Evolutionary conservation across 148 eudicot species (phyloP).

Genomic region (Arbutus unedo): DNA sequence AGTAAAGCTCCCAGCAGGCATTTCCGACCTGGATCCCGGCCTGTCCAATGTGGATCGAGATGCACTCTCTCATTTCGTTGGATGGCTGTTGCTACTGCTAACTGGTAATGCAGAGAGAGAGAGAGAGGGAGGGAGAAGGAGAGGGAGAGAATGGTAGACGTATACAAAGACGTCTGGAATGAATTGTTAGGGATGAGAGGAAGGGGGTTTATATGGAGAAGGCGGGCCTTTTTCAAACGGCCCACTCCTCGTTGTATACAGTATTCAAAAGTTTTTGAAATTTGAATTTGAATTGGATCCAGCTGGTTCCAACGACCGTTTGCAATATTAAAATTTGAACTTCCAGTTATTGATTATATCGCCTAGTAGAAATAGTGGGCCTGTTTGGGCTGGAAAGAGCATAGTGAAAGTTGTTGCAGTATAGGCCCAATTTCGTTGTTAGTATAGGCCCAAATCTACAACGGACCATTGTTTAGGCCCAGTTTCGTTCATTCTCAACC

Average conservation of each 20-base stretch:
- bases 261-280: background rate
- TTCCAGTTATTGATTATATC: background rate
- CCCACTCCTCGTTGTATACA: background rate
- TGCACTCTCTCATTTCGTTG: conserved; percentile 15
- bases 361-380: too few species aligned
- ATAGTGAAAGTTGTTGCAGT: too few species aligned
- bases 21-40: conserved; percentile 20
- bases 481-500: background rate
- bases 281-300: background rate
- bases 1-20: conserved; percentile 20
- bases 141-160: conserved; percentile 1
- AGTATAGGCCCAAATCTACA: too few species aligned
- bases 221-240: background rate
- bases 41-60: conserved; percentile 19
- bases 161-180: conserved; percentile 14
- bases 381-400: too few species aligned
- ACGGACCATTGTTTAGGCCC: too few species aligned
- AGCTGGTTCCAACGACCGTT: background rate
- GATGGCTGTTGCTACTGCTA: background rate
- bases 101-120: background rate
- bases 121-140: background rate
- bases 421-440: too few species aligned
- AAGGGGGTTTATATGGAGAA: background rate
- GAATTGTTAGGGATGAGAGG: background rate
- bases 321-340: background rate